Evolutionary conservation across 129 eudicot species (phyloP).

Genomic region (Chrysanthemum makinoi): DNA sequence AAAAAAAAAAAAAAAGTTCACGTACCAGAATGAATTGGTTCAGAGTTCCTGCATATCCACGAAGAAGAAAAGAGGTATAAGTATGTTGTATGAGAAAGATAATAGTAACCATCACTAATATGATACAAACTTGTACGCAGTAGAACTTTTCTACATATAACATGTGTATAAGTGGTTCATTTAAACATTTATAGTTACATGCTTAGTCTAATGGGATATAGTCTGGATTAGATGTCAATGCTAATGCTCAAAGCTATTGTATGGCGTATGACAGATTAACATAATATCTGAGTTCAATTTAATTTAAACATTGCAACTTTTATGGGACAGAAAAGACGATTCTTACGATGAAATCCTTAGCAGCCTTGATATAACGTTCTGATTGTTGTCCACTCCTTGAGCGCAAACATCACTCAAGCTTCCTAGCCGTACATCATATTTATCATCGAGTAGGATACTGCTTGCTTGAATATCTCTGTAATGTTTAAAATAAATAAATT

Average conservation of each 20-base stretch:
- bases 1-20: conserved; percentile 29
- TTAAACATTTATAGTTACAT: too few species aligned
- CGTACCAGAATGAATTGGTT: conserved; percentile 50
- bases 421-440: conserved; percentile 80
- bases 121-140: too few species aligned
- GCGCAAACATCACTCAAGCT: conserved; percentile 70
- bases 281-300: too few species aligned
- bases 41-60: conserved; percentile 48
- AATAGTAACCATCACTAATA: too few species aligned
- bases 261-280: too few species aligned
- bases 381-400: conserved; percentile 54
- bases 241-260: too few species aligned
- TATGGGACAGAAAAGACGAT: background rate
- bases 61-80: conserved; percentile 21
- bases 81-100: too few species aligned
- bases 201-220: too few species aligned
- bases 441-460: conserved; percentile 87
- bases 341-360: conserved; percentile 67
- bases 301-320: background rate
- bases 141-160: too few species aligned
- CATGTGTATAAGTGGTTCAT: too few species aligned
- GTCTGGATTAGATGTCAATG: too few species aligned
- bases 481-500: conserved; percentile 1
- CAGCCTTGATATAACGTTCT: conserved; percentile 51
- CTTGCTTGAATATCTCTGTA: conserved; percentile 75